Base-by-base conservation (phyloP, 495 filamentous ascomycete species). In the Evansstolkia leycettana region DNA sequence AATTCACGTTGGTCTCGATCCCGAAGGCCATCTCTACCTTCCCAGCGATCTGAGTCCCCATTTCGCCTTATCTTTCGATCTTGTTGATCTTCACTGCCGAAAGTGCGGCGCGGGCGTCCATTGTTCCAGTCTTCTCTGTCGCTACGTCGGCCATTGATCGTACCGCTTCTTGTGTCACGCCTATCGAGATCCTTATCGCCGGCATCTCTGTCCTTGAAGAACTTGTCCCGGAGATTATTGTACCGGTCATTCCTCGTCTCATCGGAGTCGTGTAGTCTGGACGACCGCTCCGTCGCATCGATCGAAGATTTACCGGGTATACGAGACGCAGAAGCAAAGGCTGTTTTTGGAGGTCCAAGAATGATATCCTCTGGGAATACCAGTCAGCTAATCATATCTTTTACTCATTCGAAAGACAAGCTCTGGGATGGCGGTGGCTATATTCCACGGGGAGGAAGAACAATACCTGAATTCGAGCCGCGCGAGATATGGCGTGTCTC, bases 341-440 rank as follows among this genome's bases (percentile, higher is more conserved):
- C 75, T 17, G 75, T 84, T 44, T 87, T 86, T 1, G 88, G 86
- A 19, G 88, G 88, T 20, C 85, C 87, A 26, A 94, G 81, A 42
- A 93, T 69, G 37, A 93, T 86, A 38, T 94, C 84, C 49, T 90
- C 87, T 41, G 65, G 56, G 43, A 78, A 38, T 39, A 19, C 31
- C 10, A 29, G 28, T 29, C 28, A 29, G 14, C 28, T 6, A 5
- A 12, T 15, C 11, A 5, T n/a, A n/a, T 29, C 11, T n/a, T 9
- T 9, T 9, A 23, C 20, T 5, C 4, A 23, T 23, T 23, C 9
- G 20, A 23, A 5, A 9, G 9, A n/a, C n/a, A 23, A 23, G 20
- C 20, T 23, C 20, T 23, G 20, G n/a, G n/a, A n/a, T n/a, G n/a
- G n/a, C n/a, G n/a, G n/a, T n/a, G n/a, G n/a, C n/a, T n/a, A n/a